Conservation (phyloP, 768 basidiomycete species). For the Pulveroboletus sp. region DNA sequence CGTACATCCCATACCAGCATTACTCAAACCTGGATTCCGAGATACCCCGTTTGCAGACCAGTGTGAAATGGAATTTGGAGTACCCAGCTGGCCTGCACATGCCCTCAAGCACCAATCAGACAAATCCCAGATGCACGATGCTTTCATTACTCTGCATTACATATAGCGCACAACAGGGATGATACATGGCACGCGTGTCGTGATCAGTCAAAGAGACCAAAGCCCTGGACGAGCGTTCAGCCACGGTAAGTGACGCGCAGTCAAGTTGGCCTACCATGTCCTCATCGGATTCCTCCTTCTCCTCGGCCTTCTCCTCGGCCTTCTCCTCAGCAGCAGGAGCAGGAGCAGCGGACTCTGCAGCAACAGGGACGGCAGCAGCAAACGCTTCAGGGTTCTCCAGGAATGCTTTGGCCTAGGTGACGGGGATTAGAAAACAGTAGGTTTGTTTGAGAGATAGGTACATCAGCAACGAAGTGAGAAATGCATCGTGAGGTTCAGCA, state of each 20-base stretch:
- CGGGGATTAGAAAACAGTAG: constrained; percentile 1
- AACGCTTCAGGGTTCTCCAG: constrained; percentile 99
- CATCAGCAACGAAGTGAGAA: constrained; percentile 27
- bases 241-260: neutral
- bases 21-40: constrained; percentile 8
- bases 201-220: constrained; percentile 84
- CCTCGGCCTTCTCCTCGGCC: constrained; percentile 72
- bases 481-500: constrained; percentile 59
- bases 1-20: neutral
- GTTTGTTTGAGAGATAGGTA: neutral
- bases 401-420: constrained; percentile 81
- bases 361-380: constrained; percentile 69
- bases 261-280: constrained; percentile 63
- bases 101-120: constrained; percentile 3
- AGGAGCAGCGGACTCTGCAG: constrained; percentile 45
- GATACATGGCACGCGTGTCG: constrained; percentile 14
- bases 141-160: constrained; percentile 20
- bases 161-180: constrained; percentile 12
- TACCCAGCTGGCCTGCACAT: neutral
- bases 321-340: constrained; percentile 56
- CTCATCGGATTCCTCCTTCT: constrained; percentile 83
- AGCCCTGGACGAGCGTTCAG: constrained; percentile 53
- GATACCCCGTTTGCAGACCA: constrained; percentile 5
- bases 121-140: constrained; percentile 6
- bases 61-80: neutral